Base-by-base conservation (phyloP, 2,329 filamentous ascomycete genomes). In the Penicillium expansum region DNA sequence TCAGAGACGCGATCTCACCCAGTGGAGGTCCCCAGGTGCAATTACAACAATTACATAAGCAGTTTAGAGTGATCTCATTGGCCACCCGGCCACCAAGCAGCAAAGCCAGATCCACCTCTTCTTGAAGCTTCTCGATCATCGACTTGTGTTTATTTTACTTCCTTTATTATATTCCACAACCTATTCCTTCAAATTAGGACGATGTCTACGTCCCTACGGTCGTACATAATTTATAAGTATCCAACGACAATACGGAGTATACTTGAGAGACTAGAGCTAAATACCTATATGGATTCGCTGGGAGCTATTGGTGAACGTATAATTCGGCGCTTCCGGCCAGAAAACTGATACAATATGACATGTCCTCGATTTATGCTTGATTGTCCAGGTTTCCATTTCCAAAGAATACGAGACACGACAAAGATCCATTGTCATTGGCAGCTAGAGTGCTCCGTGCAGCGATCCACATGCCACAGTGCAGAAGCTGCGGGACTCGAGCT, bases 41-140 rank as follows among this genome's bases (percentile, higher is more conserved):
- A 24, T 35, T 52, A 44, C 7, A 52, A 27, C 30, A 52, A 45
- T 52, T 18, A 52, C 49, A 43, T 52, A 52, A 52, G 20, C 49
- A 11, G 7, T 7, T 18, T 35, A 7, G 5, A 33, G 18, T n/a
- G 16, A 44, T 44, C 16, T 32, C 30, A 52, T 52, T 52, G 38
- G 49, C 16, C 49, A 39, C 2, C 24, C 2, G 9, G 14, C 5
- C 22, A 27, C 9, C 14, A 29, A 16, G 16, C 22, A 29, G 29
- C 39, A 33, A 35, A 27, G 37, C 33, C 47, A 49, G n/a, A 35
- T 38, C 47, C 47, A 50, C 18, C 27, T 33, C 11, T 44, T 35
- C 14, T 27, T 32, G 10, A 42, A 45, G 41, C 41, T 43, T 29
- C 39, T 42, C 24, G 41, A 18, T 18, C n/a, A 18, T 37, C 35